Evolutionary conservation across 352 stramenopile genomes (phyloP).

Genomic region (Thraustotheca clavata): DNA sequence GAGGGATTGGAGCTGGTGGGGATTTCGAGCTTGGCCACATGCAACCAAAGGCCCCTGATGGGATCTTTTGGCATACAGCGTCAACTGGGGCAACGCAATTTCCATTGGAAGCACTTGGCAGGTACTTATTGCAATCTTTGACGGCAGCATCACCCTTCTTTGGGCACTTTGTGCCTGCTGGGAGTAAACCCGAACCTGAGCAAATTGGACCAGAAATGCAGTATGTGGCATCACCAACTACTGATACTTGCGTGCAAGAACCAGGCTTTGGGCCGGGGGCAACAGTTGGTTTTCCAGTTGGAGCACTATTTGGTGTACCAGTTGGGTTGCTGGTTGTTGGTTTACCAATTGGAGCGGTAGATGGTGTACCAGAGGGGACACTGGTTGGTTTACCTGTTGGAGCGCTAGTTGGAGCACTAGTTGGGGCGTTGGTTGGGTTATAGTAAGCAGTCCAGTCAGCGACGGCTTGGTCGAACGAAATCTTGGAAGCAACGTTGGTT

Average conservation of each 20-base stretch:
- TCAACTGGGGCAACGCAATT: conserved; percentile 34
- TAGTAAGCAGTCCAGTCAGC: not conserved
- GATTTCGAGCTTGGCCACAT: no score
- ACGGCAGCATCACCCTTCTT: conserved; percentile 6
- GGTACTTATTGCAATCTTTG: not conserved
- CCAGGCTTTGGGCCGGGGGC: no score
- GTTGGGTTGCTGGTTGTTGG: no score
- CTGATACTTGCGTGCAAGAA: not conserved
- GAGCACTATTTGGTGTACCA: no score
- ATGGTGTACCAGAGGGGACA: no score
- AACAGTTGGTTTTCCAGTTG: no score
- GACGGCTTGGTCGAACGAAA: not conserved
- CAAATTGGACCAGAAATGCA: conserved; percentile 4
- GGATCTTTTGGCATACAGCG: conserved; percentile 31
- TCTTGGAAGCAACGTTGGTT: not conserved
- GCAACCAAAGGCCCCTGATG: conserved; percentile 29
- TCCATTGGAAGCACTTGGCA: not conserved
- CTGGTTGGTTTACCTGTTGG: no score
- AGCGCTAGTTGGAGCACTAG: no score
- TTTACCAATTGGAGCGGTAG: no score
- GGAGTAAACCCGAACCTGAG: not conserved
- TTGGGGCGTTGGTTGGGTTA: not conserved
- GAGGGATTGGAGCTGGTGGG: no score
- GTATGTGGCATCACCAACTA: conserved; percentile 14
- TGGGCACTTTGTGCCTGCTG: no score